Evolutionary conservation across 2,329 filamentous ascomycete species (phyloP).

Genomic region (Hypoxylon sp.): DNA sequence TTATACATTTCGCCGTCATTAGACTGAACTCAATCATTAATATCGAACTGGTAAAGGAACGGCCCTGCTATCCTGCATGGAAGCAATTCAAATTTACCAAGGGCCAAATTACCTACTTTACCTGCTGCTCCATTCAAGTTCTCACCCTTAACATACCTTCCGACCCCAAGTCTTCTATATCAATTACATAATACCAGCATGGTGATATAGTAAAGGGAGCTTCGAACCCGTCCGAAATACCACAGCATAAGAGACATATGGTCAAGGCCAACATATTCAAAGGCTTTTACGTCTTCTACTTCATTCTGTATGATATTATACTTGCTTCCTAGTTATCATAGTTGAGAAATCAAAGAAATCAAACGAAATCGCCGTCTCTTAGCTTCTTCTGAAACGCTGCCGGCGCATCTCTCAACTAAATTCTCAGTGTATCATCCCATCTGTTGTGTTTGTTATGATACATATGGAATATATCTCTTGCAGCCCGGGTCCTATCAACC

Average conservation of each 20-base stretch:
- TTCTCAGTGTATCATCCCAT: neutral
- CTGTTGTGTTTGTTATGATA: neutral
- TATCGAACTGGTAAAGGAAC: neutral
- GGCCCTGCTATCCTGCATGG: slow-evolving; percentile 2
- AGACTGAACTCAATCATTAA: neutral
- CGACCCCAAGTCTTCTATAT: neutral
- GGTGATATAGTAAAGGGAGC: neutral
- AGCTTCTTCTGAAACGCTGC: neutral
- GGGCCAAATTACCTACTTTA: neutral
- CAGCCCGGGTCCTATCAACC: neutral
- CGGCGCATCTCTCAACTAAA: neutral
- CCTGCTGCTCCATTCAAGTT: neutral
- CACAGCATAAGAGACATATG: neutral
- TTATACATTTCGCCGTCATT: slow-evolving; percentile 1
- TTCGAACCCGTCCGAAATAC: neutral
- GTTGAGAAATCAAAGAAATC: neutral
- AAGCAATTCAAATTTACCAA: neutral
- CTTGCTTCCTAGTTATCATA: neutral
- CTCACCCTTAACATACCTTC: neutral
- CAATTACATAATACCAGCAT: neutral
- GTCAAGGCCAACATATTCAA: neutral
- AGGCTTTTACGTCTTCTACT: neutral
- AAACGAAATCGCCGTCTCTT: neutral
- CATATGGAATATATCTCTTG: neutral
- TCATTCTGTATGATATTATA: neutral